Evolutionary conservation across 306 rosid genomes (phyloP), one percentile per base, ranked within the genome.

Genomic region (Castanea sativa): DNA sequence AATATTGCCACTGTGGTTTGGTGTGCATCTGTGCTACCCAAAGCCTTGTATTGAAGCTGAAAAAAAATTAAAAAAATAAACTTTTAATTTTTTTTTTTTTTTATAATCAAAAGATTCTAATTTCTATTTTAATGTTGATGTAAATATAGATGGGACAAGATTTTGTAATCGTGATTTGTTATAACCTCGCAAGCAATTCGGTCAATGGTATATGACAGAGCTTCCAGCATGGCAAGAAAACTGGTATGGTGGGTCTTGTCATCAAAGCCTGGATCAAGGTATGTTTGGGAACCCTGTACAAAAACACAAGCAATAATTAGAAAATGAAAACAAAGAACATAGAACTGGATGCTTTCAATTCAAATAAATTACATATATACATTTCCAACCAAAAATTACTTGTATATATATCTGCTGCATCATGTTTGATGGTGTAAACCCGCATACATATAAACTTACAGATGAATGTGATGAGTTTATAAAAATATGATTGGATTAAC

Each of bases 141-240:
- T 41, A 41, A 14, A 7, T 15, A 32, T 65, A 19, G 15, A 32
- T 33, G 12, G 8, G n/a, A 9, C 16, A 65, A 16, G 23, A 11
- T 7, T 5, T 4, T 30, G 18, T 41, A 18, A 5, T 30, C 10
- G 33, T 30, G 3, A 29, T 73, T 60, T 55, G 9, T 18, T 57
- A 23, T 78, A 25, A 90, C 92, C 94, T 90, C 92, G 16, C 82
- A 57, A 21, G 91, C 53, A 83, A 90, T 82, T 23, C 92, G 76
- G 73, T 88, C 92, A 71, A 90, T 90, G 81, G 81, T 83, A 59
- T 78, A 78, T 41, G 89, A 68, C 43, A 90, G 63, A 13, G 79
- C 73, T 73, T 90, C 92, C 77, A 88, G 59, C 83, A 77, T 74
- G 72, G 21, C 74, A 32, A 73, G 68, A 84, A 86, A 73, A 57